phyloP scores from a whole-genome alignment of 805 yeast genomes.

The Starmerella potacharoeniae region DNA sequence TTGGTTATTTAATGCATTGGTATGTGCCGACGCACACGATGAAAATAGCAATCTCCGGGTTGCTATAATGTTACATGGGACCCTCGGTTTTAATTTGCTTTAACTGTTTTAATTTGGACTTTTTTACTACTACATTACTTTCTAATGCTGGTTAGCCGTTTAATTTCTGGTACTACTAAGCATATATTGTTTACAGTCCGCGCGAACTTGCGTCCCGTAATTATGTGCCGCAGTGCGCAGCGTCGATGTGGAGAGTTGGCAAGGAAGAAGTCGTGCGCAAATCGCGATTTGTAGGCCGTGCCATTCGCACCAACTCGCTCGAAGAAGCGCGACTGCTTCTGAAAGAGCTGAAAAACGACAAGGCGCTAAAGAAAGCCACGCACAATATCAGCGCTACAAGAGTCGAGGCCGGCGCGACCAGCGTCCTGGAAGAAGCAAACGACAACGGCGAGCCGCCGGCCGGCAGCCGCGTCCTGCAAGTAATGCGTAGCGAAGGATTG shows the following conservation, averaged over 20 bases:
- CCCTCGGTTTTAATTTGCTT: no score
- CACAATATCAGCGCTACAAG: conserved; percentile 77
- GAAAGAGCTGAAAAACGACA: conserved; percentile 34
- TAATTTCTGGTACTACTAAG: no score
- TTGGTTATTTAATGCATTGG: no score
- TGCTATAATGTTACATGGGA: no score
- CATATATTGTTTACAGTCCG: no score
- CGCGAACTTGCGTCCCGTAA: neutral
- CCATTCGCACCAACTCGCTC: conserved; percentile 32
- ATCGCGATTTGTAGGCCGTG: conserved; percentile 59
- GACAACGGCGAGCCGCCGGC: conserved; percentile 74
- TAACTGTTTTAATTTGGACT: no score
- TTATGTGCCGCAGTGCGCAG: neutral
- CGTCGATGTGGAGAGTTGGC: conserved; percentile 17
- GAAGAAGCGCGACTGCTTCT: conserved; percentile 33
- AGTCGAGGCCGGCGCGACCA: conserved; percentile 29
- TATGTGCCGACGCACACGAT: no score
- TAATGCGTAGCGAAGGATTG: conserved; percentile 40
- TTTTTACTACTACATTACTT: no score
- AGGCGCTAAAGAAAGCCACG: conserved; percentile 43
- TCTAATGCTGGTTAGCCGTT: no score
- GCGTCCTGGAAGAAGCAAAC: conserved; percentile 43
- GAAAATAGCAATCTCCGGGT: no score
- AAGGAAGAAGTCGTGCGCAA: conserved; percentile 36
- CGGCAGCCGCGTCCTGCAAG: conserved; percentile 46